Evolutionary conservation across 306 rosid species (phyloP).

Genomic region (Prosopis cineraria): DNA sequence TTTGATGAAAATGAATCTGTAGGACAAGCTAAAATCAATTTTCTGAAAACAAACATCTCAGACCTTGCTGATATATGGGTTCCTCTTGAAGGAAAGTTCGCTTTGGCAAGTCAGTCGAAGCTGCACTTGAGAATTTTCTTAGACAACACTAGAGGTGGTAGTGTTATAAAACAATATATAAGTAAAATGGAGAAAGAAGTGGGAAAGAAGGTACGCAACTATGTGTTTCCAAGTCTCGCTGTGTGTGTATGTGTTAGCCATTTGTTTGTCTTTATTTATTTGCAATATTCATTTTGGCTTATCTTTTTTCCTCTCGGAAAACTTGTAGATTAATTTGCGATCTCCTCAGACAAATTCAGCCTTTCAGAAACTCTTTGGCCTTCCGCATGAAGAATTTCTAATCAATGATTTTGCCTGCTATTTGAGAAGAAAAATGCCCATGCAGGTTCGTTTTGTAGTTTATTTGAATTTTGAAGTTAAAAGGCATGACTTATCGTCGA

Average conservation of each 20-base stretch:
- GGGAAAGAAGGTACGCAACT: conserved; percentile 91
- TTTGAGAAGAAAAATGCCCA: conserved; percentile 91
- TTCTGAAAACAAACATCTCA: conserved; percentile 80
- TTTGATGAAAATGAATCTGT: conserved; percentile 77
- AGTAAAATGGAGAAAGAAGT: conserved; percentile 99
- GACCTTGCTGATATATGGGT: conserved; percentile 91
- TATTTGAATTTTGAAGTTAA: conserved; percentile 21
- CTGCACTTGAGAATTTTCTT: conserved; percentile 86
- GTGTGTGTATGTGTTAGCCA: neutral
- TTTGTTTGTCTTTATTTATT: conserved; percentile 23
- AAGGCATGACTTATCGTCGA: conserved; percentile 7
- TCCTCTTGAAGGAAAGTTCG: conserved; percentile 88
- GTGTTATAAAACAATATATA: conserved; percentile 70
- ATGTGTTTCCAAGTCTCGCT: conserved; percentile 21
- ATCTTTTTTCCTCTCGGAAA: conserved; percentile 16
- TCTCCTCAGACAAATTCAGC: conserved; percentile 97
- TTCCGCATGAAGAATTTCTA: conserved; percentile 96
- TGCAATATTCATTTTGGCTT: conserved; percentile 24
- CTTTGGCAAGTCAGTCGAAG: conserved; percentile 79
- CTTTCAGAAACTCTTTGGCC: conserved; percentile 90
- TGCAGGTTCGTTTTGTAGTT: conserved; percentile 62
- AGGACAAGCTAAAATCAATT: conserved; percentile 80
- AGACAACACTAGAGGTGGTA: conserved; percentile 79
- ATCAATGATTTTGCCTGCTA: conserved; percentile 96
- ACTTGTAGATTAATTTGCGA: conserved; percentile 73